Percentiles rank a stretch among this genome's conserved stretches.
These are phyloP conservation scores for Coemansia nantahalensis DNA, from an alignment of 192 early-diverging fungal species.

Conservation along the genomic window DNA sequence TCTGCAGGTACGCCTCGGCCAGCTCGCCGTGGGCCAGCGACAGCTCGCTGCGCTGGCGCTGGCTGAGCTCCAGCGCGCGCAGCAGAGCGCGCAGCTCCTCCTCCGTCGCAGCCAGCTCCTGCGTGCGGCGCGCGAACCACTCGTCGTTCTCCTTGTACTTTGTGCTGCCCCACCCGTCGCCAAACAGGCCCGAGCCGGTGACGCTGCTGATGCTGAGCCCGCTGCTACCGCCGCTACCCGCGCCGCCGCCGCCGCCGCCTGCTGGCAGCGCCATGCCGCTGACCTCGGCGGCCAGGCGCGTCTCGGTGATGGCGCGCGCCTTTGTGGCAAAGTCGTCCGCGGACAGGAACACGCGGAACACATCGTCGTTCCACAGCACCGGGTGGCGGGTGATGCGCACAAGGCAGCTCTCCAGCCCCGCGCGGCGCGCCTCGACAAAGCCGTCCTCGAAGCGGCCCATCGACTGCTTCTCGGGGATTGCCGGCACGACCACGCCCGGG, in stretches of 20 bases:
- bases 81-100: constrained; percentile 72
- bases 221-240: constrained; percentile 24
- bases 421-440: constrained; percentile 86
- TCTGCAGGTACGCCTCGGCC: constrained; percentile 70
- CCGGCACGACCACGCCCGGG: constrained; percentile 88
- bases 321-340: constrained; percentile 78
- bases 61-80: constrained; percentile 74
- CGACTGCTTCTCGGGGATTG: constrained; percentile 92
- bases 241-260: constrained; percentile 67
- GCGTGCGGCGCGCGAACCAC: constrained; percentile 74
- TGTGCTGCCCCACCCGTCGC: constrained; percentile 64
- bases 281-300: constrained; percentile 34
- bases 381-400: constrained; percentile 78
- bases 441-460: constrained; percentile 92
- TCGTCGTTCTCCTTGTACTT: constrained; percentile 73
- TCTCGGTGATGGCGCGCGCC: constrained; percentile 40
- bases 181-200: constrained; percentile 56
- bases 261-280: constrained; percentile 29
- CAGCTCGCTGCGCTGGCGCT: constrained; percentile 71
- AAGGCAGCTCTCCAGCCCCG: constrained; percentile 81
- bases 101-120: constrained; percentile 73
- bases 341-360: constrained; percentile 84
- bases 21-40: constrained; percentile 71
- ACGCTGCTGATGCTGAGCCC: neutral
- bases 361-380: constrained; percentile 76